Evolutionary conservation across 2,329 filamentous ascomycete genomes (phyloP), one percentile per base, ranked within the genome.

Genomic region (Monosporascus sp.): DNA sequence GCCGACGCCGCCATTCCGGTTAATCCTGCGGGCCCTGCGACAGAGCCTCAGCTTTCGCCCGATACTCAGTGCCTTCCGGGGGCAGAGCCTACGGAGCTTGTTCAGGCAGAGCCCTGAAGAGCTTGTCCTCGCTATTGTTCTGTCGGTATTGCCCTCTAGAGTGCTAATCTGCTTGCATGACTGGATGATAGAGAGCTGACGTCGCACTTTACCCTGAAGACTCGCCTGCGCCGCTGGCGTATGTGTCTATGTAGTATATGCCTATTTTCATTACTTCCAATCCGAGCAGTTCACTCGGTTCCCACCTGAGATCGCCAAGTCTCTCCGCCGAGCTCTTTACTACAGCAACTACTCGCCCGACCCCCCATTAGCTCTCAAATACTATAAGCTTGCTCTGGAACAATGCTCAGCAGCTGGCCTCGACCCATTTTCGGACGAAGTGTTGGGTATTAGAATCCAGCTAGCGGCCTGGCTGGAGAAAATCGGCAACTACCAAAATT

Each of bases 391-490:
- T 59, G 91, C 92, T 3, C 76, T 97, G 53, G 78, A 85, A 57
- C 79, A 87, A 50, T 91, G 91, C 53, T 76, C 85, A 49, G 85
- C 90, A 64, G 66, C 88, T 49, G 84, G 85, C 0, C 83, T 99
- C 75, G 91, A 97, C 66, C 90, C 90, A 0, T 95, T 92, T 68
- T 92, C 89, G 4, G 89, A 97, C 62, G 92, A 97, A 68, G 86
- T 97, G 36, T 79, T 97, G 61, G 94, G 94, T 8, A 85, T 97
- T 50, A 90, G 91, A 66, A 86, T 97, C 49, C 85, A 92, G 67
- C 78, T 96, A 8, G 85, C 90, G 1, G 80, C 81, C 9, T 85
- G 96, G 78, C 79, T 96, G 57, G 90, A 97, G 71, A 86, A 87
- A 65, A 82, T 90, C 17, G 80, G 85, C 34, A 83, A 87, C 63